These are phyloP conservation scores for Xylaria flabelliformis DNA, from an alignment of 495 filamentous ascomycete species.

Conservation along the genomic window DNA sequence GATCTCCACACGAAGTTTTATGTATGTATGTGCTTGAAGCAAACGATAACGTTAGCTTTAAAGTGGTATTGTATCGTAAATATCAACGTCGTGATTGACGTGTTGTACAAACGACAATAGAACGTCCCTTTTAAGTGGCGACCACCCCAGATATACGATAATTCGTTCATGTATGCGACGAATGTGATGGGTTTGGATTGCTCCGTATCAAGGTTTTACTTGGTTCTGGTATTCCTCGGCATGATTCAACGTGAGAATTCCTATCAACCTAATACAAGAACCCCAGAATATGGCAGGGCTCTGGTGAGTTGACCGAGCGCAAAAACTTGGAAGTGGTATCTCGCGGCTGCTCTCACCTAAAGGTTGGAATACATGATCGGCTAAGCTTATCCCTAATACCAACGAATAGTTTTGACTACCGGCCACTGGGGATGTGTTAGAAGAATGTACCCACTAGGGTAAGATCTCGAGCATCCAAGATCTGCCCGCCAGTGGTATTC, in stretches of 20 bases:
- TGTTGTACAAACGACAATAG: slow-evolving; percentile 3
- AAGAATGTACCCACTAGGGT: background rate
- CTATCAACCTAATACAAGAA: slow-evolving; percentile 1
- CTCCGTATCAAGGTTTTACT: background rate
- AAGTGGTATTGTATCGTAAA: background rate
- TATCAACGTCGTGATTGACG: background rate
- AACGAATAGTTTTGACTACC: background rate
- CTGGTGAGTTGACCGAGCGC: background rate
- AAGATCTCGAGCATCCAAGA: background rate
- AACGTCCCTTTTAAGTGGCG: background rate
- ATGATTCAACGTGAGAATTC: background rate
- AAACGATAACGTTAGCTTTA: background rate
- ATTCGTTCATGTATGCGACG: background rate
- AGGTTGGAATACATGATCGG: background rate
- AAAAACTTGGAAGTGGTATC: background rate
- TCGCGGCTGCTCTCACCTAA: background rate
- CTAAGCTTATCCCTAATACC: background rate
- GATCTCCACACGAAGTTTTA: background rate
- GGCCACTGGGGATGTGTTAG: background rate
- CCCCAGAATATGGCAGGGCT: background rate
- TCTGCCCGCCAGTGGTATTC: background rate
- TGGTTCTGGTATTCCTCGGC: background rate
- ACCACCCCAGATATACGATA: background rate
- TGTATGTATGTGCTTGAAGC: background rate
- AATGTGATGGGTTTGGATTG: background rate